These are phyloP conservation scores for Hypoxylon fuscum DNA, from an alignment of 495 filamentous ascomycete genomes.

Conservation along the genomic window DNA sequence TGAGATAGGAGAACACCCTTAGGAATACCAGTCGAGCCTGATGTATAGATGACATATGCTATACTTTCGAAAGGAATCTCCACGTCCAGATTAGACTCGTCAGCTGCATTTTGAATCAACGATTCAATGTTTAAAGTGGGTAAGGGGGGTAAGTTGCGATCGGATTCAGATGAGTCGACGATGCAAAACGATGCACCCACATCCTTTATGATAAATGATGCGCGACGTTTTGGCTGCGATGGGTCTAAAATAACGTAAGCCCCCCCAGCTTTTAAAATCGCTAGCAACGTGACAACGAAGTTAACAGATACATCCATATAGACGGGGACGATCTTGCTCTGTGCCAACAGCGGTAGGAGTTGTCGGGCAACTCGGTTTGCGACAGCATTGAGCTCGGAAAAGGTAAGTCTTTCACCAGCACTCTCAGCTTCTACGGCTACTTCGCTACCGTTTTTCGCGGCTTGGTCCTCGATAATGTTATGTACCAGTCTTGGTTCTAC, in stretches of 20 bases:
- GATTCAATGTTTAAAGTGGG: neutral
- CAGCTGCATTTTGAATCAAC: neutral
- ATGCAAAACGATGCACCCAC: slow-evolving; percentile 1
- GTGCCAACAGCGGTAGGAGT: neutral
- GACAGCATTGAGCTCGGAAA: neutral
- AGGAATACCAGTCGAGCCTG: slow-evolving; percentile 57
- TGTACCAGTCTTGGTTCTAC: neutral
- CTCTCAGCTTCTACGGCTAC: neutral
- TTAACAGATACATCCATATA: slow-evolving; percentile 1
- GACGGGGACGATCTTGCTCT: slow-evolving; percentile 1
- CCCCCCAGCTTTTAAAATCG: neutral
- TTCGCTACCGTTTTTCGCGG: neutral
- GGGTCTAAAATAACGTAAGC: neutral
- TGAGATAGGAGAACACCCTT: slow-evolving; percentile 52
- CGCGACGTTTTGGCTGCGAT: neutral
- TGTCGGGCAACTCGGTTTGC: neutral
- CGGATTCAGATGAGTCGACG: neutral
- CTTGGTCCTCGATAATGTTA: slow-evolving; percentile 1
- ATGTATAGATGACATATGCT: slow-evolving; percentile 66
- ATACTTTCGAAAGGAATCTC: neutral
- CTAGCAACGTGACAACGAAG: neutral
- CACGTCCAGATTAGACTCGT: neutral
- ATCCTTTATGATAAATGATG: neutral
- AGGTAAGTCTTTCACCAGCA: neutral
- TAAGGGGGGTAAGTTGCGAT: neutral